Conservation (phyloP, 164 flowering plant species). For the Macadamia integrifolia region DNA sequence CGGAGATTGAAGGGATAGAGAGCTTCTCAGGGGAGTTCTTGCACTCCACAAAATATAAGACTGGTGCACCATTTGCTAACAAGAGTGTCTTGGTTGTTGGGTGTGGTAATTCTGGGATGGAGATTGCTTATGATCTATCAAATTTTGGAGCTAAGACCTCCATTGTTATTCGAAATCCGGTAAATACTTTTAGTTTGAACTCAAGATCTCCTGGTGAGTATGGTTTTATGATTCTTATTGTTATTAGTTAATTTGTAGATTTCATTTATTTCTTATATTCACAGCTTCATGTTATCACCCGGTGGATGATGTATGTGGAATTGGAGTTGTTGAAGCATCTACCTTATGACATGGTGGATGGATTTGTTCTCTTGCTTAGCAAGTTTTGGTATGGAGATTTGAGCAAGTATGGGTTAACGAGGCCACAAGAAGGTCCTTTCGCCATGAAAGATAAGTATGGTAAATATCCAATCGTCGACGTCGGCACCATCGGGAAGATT, state of each 20-base stretch:
- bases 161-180: constrained; percentile 51
- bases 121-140: constrained; percentile 48
- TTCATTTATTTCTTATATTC: not conserved
- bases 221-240: not conserved
- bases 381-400: constrained; percentile 29
- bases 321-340: constrained; percentile 19
- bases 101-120: constrained; percentile 74
- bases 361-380: constrained; percentile 16
- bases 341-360: constrained; percentile 27
- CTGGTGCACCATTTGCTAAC: constrained; percentile 25
- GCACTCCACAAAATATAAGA: constrained; percentile 38
- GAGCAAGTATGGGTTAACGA: constrained; percentile 26
- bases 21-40: constrained; percentile 28
- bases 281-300: constrained; percentile 35
- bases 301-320: constrained; percentile 22
- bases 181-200: constrained; percentile 10
- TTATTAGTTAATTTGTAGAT: too few species aligned
- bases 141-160: constrained; percentile 39
- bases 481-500: constrained; percentile 35
- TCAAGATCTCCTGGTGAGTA: not conserved
- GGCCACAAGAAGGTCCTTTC: constrained; percentile 40
- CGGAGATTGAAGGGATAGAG: constrained; percentile 27
- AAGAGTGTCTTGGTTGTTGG: constrained; percentile 61
- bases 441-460: constrained; percentile 25
- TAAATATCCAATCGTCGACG: constrained; percentile 31